Conservation (phyloP, 352 stramenopile species). For the Pythium myriotylum region DNA sequence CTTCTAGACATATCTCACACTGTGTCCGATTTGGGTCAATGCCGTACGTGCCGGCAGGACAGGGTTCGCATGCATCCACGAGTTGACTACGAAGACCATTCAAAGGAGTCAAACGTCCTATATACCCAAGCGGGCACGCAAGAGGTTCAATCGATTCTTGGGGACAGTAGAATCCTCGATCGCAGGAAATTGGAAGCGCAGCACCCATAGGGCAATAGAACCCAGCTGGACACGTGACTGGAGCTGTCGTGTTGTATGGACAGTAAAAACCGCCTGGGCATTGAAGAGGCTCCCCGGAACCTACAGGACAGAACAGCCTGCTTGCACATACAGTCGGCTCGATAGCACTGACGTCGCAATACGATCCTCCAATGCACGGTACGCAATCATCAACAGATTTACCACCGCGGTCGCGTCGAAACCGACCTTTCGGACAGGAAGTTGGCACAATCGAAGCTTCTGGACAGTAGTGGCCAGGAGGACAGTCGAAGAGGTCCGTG, state of each 20-base stretch:
- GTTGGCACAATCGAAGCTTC: conserved; percentile 35
- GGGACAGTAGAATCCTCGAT: conserved; percentile 75
- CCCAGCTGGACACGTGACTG: conserved; percentile 62
- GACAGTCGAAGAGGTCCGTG: conserved; percentile 59
- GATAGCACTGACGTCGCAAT: conserved; percentile 48
- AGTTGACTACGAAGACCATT: conserved; percentile 51
- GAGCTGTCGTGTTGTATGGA: conserved; percentile 64
- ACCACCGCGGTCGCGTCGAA: conserved; percentile 36
- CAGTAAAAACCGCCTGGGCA: conserved; percentile 80
- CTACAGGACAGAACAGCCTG: conserved; percentile 62
- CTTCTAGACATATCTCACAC: conserved; percentile 72
- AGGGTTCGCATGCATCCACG: conserved; percentile 67
- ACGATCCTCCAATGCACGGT: conserved; percentile 60
- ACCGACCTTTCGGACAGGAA: conserved; percentile 56
- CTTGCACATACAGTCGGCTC: conserved; percentile 52
- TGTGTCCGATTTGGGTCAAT: conserved; percentile 73
- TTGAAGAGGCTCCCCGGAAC: conserved; percentile 43
- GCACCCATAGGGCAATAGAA: conserved; percentile 71
- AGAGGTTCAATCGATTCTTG: conserved; percentile 47
- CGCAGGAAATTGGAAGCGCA: conserved; percentile 39
- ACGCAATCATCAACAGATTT: conserved; percentile 45
- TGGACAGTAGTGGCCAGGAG: conserved; percentile 72
- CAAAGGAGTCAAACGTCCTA: conserved; percentile 56
- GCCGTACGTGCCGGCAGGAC: conserved; percentile 78
- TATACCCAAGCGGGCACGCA: conserved; percentile 79